Evolutionary conservation across 768 basidiomycete species (phyloP), one percentile per base, ranked within the genome.

Genomic region (Lentinula guzmanii): DNA sequence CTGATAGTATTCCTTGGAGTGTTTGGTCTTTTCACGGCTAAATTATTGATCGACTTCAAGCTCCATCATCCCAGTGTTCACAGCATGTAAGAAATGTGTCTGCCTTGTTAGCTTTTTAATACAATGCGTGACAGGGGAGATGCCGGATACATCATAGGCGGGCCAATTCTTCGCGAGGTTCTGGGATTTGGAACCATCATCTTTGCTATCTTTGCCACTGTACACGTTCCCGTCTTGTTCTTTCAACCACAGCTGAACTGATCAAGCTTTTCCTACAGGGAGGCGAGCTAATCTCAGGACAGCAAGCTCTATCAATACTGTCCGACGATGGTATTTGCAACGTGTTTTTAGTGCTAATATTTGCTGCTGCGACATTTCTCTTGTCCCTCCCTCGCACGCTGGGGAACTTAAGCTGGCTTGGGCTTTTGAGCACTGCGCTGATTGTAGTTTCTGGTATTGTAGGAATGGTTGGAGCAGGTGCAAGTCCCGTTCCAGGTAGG

Each of bases 11-110:
- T 84, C 62, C 72, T 84, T 18, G 82, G 82, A 4, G 63, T 75
- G 3, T 84, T 83, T 64, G 82, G 75, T 2, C 65, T 82, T 9
- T 83, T 75, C 60, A 84, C 79, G 6, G 79, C 82, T 6, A 82
- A 83, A 61, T 68, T 84, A 4, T 71, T 84, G 54, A 74, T 85
- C 58, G 79, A 83, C 70, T 84, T 84, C 74, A 83, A 83, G 67
- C 65, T 84, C 34, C 82, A 81, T 61, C 82, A 84, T 65, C 81
- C 79, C 0, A 71, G 76, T 31, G 82, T 83, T 5, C 82, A 84
- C 62, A 82, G 74, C 60, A 83, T 84, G 81, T 82, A 63, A 33
- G 70, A 18, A 31, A 7, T 52, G 43, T 24, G 24, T 7, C 34
- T 56, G 39, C 24, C n/a, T 31, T 24, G 2, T 2, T 31, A 58